Evolutionary conservation across 805 yeast genomes (phyloP).

Genomic region (Priceomyces castillae): DNA sequence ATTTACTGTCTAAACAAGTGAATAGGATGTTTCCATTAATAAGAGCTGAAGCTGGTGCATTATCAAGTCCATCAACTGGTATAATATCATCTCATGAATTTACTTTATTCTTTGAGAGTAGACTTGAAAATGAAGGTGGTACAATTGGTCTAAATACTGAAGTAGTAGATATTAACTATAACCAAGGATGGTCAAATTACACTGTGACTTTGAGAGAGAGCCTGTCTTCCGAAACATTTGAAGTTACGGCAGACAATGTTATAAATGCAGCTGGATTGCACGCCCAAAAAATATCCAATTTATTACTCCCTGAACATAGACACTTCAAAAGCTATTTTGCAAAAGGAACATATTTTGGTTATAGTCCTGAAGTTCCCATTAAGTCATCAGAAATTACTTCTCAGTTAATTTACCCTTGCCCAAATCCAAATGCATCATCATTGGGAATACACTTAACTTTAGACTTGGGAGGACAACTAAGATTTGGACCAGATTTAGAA

Average conservation of each 20-base stretch:
- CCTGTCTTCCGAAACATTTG: conserved; percentile 30
- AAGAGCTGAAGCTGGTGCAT: conserved; percentile 55
- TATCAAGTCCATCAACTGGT: conserved; percentile 81
- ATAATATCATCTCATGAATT: conserved; percentile 79
- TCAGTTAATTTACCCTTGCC: conserved; percentile 66
- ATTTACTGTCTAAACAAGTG: conserved; percentile 48
- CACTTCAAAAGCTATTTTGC: conserved; percentile 65
- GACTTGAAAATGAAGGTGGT: conserved; percentile 57
- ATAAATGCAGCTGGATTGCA: conserved; percentile 78
- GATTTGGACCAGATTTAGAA: conserved; percentile 88
- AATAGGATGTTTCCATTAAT: conserved; percentile 62
- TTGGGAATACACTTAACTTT: conserved; percentile 86
- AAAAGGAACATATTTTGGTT: conserved; percentile 79
- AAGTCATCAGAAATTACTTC: conserved; percentile 22
- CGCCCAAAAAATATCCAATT: conserved; percentile 69
- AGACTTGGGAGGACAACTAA: conserved; percentile 73
- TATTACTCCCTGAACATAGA: conserved; percentile 62
- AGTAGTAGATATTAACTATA: conserved; percentile 42
- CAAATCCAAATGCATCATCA: conserved; percentile 65
- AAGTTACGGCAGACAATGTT: conserved; percentile 52
- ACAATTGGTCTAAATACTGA: conserved; percentile 62
- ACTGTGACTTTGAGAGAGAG: conserved; percentile 23
- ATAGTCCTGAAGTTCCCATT: conserved; percentile 46
- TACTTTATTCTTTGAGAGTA: conserved; percentile 55
- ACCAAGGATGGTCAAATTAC: conserved; percentile 20